A percentile compares a stretch with the other conserved stretches of the same genome.
Conservation (phyloP, 768 basidiomycete species). For the Suillus subluteus region DNA sequence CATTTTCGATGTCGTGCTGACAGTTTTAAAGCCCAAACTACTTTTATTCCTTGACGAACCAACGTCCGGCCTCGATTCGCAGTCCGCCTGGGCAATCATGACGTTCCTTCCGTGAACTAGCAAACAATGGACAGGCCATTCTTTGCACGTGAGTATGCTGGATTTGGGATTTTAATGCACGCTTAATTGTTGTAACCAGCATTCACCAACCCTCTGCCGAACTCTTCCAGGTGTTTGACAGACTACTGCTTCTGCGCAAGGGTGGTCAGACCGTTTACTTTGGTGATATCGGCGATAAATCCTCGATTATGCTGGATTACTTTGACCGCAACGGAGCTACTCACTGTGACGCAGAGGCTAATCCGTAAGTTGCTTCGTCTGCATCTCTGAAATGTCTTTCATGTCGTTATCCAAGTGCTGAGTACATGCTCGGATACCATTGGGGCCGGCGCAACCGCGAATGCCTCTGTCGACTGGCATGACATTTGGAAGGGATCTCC, state of each 20-base stretch:
- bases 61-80: slow-evolving; percentile 58
- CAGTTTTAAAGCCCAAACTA: slow-evolving; percentile 39
- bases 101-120: slow-evolving; percentile 54
- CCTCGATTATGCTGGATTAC: slow-evolving; percentile 25
- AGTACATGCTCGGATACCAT: slow-evolving; percentile 57
- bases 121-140: slow-evolving; percentile 57
- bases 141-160: slow-evolving; percentile 49
- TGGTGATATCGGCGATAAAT: slow-evolving; percentile 42
- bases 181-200: slow-evolving; percentile 9
- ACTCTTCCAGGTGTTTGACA: slow-evolving; percentile 55
- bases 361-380: slow-evolving; percentile 23
- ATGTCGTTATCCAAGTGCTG: slow-evolving; percentile 36
- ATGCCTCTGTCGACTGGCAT: slow-evolving; percentile 51
- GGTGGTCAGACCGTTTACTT: slow-evolving; percentile 75
- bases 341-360: slow-evolving; percentile 22
- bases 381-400: neutral
- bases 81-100: slow-evolving; percentile 54
- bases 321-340: slow-evolving; percentile 29
- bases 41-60: slow-evolving; percentile 65
- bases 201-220: slow-evolving; percentile 46
- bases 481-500: slow-evolving; percentile 49
- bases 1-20: neutral
- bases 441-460: slow-evolving; percentile 57
- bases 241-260: slow-evolving; percentile 49
- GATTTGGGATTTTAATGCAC: neutral